A percentile compares a stretch with the other conserved stretches of the same genome.
phyloP scores from a whole-genome alignment of 164 flowering plant species.

The Chloranthus sessilifolius region DNA sequence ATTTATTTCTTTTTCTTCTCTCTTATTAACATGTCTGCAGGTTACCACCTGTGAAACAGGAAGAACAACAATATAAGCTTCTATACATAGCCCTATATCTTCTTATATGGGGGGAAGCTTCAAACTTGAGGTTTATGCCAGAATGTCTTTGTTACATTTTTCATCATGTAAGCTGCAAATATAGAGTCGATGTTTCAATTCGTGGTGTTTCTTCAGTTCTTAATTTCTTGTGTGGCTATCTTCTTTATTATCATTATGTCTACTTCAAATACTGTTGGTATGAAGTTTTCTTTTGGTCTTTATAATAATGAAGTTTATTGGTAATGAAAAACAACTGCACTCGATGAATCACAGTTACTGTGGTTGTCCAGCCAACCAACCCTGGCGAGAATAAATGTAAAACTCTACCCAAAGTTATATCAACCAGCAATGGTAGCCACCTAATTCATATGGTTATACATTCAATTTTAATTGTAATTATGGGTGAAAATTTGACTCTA shows the following conservation, averaged over 20 bases:
- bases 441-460: too few relatives aligned
- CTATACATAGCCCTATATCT: constrained; percentile 78
- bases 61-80: constrained; percentile 76
- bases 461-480: too few relatives aligned
- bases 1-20: constrained; percentile 3
- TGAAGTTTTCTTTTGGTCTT: too few relatives aligned
- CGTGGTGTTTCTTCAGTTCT: background rate
- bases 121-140: constrained; percentile 94
- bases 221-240: background rate
- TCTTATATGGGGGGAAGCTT: constrained; percentile 99
- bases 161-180: constrained; percentile 73
- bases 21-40: too few relatives aligned
- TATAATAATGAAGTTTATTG: too few relatives aligned
- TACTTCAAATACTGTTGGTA: background rate
- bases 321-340: too few relatives aligned
- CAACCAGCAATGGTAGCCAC: too few relatives aligned
- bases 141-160: constrained; percentile 94
- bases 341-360: too few relatives aligned
- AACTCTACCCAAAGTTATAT: too few relatives aligned
- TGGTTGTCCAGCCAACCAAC: too few relatives aligned
- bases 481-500: too few relatives aligned
- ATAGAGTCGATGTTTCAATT: background rate
- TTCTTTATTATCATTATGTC: background rate
- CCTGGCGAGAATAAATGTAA: too few relatives aligned
- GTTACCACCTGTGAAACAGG: constrained; percentile 66